Evolutionary conservation across 345 rosid species (phyloP), one percentile per base, ranked within the genome.

Genomic region (Brassica cretica): DNA sequence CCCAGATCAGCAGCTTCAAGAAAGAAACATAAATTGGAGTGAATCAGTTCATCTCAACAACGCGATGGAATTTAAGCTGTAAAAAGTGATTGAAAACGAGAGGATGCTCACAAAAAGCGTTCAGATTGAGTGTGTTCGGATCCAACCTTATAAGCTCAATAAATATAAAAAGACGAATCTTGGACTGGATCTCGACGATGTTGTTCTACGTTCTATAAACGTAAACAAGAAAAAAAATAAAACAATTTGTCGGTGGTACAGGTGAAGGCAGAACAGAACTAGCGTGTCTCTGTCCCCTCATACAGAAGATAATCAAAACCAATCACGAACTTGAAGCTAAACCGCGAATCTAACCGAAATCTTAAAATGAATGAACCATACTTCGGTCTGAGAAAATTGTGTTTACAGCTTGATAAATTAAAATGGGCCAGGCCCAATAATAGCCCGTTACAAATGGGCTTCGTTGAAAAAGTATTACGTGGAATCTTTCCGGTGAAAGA

Each of bases 201-300:
- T 68, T 61, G 65, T 73, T 32, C 61, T 77, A 39, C 25, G 71
- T 73, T 46, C 69, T 6, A 41, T 37, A 64, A 49, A 63, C 46
- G 58, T 21, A 37, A 46, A 29, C 44, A 30, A 53, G 24, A 15
- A 9, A 32, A 4, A 12, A 29, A 8, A 21, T 53, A 49, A n/a
- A 70, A 61, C 21, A 61, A 18, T 30, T 30, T 73, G 82, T 79
- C 78, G 82, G 82, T 73, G 78, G 74, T 18, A 11, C 60, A 41
- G 29, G 46, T 67, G 74, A 78, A 66, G 49, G 56, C 65, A 75
- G 61, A 75, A 51, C 65, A 75, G 60, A 74, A 51, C 21, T 27
- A 66, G 29, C 76, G 51, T 41, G 81, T 14, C 21, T n/a, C 16
- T 77, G 81, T 71, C 76, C 55, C 29, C 65, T 66, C 71, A 12